A percentile compares a stretch with the other conserved stretches of the same genome.
These are phyloP conservation scores for Oryza meyeriana DNA, from an alignment of 176 grass and related monocot genomes.

Conservation along the genomic window DNA sequence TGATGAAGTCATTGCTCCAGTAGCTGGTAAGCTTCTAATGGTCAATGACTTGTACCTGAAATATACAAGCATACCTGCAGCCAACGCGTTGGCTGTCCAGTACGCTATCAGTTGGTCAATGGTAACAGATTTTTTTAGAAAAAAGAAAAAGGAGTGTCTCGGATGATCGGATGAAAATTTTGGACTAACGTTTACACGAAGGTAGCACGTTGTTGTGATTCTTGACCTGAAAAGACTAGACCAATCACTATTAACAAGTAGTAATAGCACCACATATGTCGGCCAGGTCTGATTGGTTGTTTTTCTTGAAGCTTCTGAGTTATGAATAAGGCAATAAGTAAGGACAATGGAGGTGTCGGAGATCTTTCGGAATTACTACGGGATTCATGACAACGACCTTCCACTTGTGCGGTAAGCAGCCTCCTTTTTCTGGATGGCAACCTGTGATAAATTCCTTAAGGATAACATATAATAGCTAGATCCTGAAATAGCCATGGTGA, in stretches of 20 bases:
- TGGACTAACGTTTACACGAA: background rate
- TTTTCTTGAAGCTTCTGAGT: background rate
- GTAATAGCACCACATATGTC: background rate
- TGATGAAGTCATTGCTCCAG: background rate
- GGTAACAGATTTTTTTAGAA: background rate
- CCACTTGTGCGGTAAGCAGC: constrained; percentile 18
- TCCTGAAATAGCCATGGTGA: background rate
- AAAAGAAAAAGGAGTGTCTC: background rate
- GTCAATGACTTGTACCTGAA: background rate
- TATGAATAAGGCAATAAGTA: constrained; percentile 28
- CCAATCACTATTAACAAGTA: background rate
- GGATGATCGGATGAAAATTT: background rate
- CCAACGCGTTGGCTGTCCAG: background rate
- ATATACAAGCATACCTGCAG: background rate
- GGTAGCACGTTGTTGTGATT: background rate
- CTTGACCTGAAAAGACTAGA: background rate
- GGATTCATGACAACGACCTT: constrained; percentile 40
- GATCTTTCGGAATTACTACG: constrained; percentile 23
- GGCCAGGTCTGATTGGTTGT: background rate
- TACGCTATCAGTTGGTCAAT: constrained; percentile 24
- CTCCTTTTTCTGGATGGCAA: background rate
- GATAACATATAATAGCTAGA: constrained; percentile 30
- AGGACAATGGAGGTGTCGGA: constrained; percentile 20
- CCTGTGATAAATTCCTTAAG: constrained; percentile 10
- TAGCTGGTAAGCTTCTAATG: constrained; percentile 1